A percentile compares a stretch with the other conserved stretches of the same genome.
Evolutionary conservation across 1,139 yeast species (phyloP).

Genomic region (Sugiyamaella xylanicola): DNA sequence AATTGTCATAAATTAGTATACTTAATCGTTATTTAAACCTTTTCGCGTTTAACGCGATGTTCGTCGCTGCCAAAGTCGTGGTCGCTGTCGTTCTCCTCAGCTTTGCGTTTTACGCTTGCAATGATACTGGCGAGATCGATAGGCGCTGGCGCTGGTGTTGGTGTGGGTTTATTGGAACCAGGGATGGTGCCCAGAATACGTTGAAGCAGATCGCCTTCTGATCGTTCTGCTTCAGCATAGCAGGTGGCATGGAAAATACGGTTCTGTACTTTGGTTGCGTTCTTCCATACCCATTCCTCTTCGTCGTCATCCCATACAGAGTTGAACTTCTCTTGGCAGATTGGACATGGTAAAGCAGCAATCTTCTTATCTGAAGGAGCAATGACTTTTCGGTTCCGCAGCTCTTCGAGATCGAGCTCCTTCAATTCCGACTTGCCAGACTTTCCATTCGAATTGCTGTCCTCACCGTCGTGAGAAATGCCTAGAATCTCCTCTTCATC

Average conservation of each 20-base stretch:
- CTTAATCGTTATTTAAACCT: constrained; percentile 16
- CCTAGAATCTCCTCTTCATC: constrained; percentile 59
- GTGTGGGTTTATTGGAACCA: constrained; percentile 12
- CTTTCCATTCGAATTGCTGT: constrained; percentile 23
- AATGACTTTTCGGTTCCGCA: constrained; percentile 39
- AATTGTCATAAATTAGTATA: background rate
- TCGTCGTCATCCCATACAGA: constrained; percentile 84
- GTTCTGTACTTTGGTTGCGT: constrained; percentile 70
- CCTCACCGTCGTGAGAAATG: constrained; percentile 31
- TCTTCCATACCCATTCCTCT: constrained; percentile 96
- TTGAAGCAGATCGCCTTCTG: constrained; percentile 33
- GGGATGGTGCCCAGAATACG: constrained; percentile 37
- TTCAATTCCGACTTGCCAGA: constrained; percentile 15
- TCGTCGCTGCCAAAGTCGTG: constrained; percentile 17
- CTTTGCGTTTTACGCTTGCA: constrained; percentile 29
- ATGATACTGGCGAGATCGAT: constrained; percentile 31
- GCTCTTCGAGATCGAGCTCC: constrained; percentile 29
- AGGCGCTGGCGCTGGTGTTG: constrained; percentile 21
- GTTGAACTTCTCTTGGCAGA: constrained; percentile 79
- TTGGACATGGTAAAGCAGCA: constrained; percentile 75
- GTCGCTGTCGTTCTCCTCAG: constrained; percentile 25
- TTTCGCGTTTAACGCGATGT: constrained; percentile 27
- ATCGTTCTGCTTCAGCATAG: constrained; percentile 65
- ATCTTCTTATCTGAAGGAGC: constrained; percentile 73
- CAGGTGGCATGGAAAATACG: constrained; percentile 83